Evolutionary conservation across 805 yeast genomes (phyloP).

Genomic region (Candida xiaguanensis): DNA sequence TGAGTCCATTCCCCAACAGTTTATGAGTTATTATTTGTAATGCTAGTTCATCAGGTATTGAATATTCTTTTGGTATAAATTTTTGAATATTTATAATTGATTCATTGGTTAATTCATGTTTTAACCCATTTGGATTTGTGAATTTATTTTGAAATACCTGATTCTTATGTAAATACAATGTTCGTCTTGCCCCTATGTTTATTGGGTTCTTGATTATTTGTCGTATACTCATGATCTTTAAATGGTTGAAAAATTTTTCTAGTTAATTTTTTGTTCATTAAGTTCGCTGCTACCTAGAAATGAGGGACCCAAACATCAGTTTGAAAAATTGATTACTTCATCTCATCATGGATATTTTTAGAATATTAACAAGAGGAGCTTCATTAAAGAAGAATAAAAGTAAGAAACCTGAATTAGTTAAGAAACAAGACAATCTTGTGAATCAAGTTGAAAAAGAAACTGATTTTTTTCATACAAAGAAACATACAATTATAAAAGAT

Average conservation of each 20-base stretch:
- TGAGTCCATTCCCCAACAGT: constrained; percentile 87
- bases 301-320: constrained; percentile 4
- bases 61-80: constrained; percentile 45
- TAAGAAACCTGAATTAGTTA: constrained; percentile 25
- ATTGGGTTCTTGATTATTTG: too few relatives aligned
- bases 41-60: constrained; percentile 56
- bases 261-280: neutral
- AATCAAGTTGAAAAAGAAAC: constrained; percentile 64
- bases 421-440: constrained; percentile 34
- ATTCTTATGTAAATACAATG: constrained; percentile 44
- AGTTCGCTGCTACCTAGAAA: neutral
- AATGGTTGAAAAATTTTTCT: constrained; percentile 2
- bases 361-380: constrained; percentile 84
- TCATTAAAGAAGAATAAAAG: constrained; percentile 57
- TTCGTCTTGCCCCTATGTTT: too few relatives aligned
- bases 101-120: constrained; percentile 50
- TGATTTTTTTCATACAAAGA: constrained; percentile 73
- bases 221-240: constrained; percentile 12
- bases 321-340: neutral
- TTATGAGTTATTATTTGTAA: constrained; percentile 89
- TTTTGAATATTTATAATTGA: constrained; percentile 47
- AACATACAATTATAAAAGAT: constrained; percentile 13
- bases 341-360: constrained; percentile 75
- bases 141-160: constrained; percentile 58
- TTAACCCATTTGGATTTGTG: constrained; percentile 28